phyloP scores from a whole-genome alignment of 2,329 filamentous ascomycete species.

The Xylariaceae sp. region DNA sequence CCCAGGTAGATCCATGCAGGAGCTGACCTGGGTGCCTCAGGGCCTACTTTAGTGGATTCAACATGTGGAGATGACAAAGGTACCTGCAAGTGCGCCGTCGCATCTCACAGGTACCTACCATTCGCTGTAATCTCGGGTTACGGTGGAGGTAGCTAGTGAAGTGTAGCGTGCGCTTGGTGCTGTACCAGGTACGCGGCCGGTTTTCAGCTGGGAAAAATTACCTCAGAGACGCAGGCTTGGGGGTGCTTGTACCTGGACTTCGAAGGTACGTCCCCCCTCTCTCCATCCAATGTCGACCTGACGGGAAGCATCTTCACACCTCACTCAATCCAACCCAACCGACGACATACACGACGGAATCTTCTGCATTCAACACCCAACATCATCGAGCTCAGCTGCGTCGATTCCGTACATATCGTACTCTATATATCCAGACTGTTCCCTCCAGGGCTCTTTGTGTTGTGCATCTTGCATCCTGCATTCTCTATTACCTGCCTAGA shows the following conservation, averaged over 20 bases:
- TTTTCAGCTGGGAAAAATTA: neutral
- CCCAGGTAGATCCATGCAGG: neutral
- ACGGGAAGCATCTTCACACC: neutral
- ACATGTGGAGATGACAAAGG: neutral
- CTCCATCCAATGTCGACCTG: neutral
- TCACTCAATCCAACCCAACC: neutral
- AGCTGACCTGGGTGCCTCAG: neutral
- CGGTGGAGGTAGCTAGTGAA: neutral
- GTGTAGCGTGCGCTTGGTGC: neutral
- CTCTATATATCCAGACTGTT: neutral
- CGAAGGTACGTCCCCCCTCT: neutral
- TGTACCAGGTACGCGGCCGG: neutral
- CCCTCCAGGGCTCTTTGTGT: neutral
- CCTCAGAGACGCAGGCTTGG: neutral
- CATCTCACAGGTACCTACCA: neutral
- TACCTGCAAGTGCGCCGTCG: neutral
- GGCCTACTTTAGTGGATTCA: neutral
- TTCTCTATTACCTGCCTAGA: neutral
- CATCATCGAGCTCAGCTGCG: neutral
- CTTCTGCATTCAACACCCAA: neutral
- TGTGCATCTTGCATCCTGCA: neutral
- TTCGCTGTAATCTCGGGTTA: neutral
- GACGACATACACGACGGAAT: neutral
- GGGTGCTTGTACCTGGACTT: neutral
- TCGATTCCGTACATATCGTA: neutral